These are phyloP conservation scores for Hansenula sp. DNA, from an alignment of 1,139 yeast genomes.

Conservation along the genomic window DNA sequence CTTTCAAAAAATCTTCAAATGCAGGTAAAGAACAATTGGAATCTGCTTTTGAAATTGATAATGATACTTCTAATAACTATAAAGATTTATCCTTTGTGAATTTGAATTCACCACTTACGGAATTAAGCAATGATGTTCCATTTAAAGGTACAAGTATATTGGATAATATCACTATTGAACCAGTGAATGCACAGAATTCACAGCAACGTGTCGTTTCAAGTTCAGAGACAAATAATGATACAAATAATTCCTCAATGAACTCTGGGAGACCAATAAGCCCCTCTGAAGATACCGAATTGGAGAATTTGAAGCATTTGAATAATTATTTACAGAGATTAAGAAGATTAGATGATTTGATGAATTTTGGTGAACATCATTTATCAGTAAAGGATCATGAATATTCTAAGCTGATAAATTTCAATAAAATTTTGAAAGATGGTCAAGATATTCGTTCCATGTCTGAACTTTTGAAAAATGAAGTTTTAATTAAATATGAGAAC, in stretches of 20 bases:
- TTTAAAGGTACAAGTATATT: conserved; percentile 5
- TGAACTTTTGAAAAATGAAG: conserved; percentile 1
- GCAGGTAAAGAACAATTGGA: not conserved
- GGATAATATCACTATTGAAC: conserved; percentile 21
- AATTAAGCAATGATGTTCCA: not conserved
- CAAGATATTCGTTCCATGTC: conserved; percentile 7
- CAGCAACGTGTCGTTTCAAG: conserved; percentile 1
- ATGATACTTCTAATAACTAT: not conserved
- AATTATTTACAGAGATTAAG: conserved; percentile 25
- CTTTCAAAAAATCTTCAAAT: conserved; percentile 12
- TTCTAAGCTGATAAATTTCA: conserved; percentile 16
- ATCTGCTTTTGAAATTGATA: not conserved
- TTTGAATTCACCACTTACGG: not conserved
- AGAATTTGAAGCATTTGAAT: conserved; percentile 25
- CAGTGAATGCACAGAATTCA: conserved; percentile 12
- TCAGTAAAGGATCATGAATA: conserved; percentile 17
- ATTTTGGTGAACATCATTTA: conserved; percentile 19
- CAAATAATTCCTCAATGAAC: not conserved
- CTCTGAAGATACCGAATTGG: conserved; percentile 23
- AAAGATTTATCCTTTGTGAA: not conserved
- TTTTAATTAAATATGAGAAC: conserved; percentile 7
- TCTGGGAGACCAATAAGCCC: not conserved
- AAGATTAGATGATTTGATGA: conserved; percentile 11
- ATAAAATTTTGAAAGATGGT: conserved; percentile 17
- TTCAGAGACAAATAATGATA: not conserved